Evolutionary conservation across 1,139 yeast species (phyloP).

Genomic region (Yamadazyma triangularis): DNA sequence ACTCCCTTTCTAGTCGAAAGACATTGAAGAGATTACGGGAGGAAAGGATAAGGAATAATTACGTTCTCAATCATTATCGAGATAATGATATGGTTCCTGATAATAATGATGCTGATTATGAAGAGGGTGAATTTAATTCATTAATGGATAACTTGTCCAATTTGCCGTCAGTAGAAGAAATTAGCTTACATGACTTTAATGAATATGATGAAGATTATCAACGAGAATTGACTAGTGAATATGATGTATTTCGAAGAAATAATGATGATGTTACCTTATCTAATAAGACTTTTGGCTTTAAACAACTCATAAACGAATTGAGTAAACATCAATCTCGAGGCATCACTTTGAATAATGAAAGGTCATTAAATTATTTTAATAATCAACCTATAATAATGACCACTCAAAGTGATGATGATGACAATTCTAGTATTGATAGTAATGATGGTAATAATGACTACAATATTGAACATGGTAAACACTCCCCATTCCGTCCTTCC

Average conservation of each 20-base stretch:
- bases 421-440: background rate
- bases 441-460: too few species aligned
- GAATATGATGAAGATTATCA: constrained; percentile 17
- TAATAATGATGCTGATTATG: constrained; percentile 5
- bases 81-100: constrained; percentile 3
- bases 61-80: constrained; percentile 1
- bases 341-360: constrained; percentile 5
- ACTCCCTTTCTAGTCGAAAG: constrained; percentile 20
- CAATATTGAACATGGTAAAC: too few species aligned
- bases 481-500: background rate
- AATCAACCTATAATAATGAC: constrained; percentile 2
- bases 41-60: constrained; percentile 28
- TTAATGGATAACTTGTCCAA: constrained; percentile 16
- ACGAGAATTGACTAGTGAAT: constrained; percentile 10
- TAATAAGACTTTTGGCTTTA: constrained; percentile 33
- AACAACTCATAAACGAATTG: constrained; percentile 29
- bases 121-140: background rate
- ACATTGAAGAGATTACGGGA: constrained; percentile 18
- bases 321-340: constrained; percentile 19
- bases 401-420: background rate
- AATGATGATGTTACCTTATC: constrained; percentile 10
- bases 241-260: constrained; percentile 12
- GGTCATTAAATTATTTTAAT: constrained; percentile 4
- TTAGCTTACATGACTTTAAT: constrained; percentile 18
- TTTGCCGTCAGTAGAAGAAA: constrained; percentile 32